Conservation (phyloP, 208 protist genomes). For the Endotrypanum monterogeii region DNA sequence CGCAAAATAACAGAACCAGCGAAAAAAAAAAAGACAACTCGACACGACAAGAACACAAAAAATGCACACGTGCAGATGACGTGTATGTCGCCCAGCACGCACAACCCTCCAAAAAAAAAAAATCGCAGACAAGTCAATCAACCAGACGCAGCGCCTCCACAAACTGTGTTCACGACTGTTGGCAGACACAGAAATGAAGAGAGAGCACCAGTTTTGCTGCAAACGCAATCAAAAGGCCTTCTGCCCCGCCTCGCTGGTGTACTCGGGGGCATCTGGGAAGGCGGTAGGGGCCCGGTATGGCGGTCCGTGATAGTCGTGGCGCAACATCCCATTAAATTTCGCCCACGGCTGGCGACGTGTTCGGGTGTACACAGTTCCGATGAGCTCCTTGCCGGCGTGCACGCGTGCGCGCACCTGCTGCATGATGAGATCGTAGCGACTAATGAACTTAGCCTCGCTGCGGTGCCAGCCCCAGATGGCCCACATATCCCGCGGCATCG, state of each 20-base stretch:
- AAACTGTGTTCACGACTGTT: neutral
- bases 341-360: constrained; percentile 82
- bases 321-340: constrained; percentile 82
- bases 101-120: neutral
- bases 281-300: constrained; percentile 34
- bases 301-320: constrained; percentile 77
- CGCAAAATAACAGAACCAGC: too few relatives aligned
- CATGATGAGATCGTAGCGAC: constrained; percentile 54
- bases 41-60: neutral
- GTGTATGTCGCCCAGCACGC: neutral
- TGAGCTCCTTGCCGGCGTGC: constrained; percentile 59
- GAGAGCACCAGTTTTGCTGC: constrained; percentile 4
- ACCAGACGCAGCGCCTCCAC: neutral
- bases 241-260: constrained; percentile 8
- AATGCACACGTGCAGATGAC: neutral
- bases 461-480: constrained; percentile 89
- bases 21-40: neutral
- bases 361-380: constrained; percentile 84
- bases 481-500: constrained; percentile 90
- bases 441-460: constrained; percentile 85
- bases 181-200: neutral
- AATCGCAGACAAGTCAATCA: neutral
- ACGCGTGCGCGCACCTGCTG: constrained; percentile 73
- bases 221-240: constrained; percentile 20
- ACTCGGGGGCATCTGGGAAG: constrained; percentile 65